Evolutionary conservation across 768 basidiomycete genomes (phyloP), one percentile per base, ranked within the genome.

Genomic region (Chalciporus pseudorubinellus): DNA sequence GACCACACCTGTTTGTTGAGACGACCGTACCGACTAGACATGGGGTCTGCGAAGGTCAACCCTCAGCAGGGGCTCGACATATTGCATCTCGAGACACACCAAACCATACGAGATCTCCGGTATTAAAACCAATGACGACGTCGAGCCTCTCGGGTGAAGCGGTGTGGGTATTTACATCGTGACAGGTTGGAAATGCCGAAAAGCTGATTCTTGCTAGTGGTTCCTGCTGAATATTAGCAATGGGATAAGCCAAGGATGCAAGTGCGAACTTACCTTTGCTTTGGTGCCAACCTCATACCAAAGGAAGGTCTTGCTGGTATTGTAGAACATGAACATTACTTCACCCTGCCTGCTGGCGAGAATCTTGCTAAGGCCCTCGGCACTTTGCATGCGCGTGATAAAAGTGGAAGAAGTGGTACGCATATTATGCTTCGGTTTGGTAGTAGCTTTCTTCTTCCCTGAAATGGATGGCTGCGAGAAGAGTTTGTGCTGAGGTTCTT

Each of bases 61-160:
- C 52, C 51, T 52, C 33, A 59, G 40, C 24, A 48, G 8, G 51
- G 20, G 22, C 44, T 13, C 13, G 14, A 28, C 18, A n/a, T 39
- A 67, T 44, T 44, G 21, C 12, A 43, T 34, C 13, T 16, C 28
- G 36, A 13, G n/a, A 62, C 79, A 57, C 56, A 89, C 95, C 95
- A 49, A 98, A 76, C 97, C 97, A 98, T 44, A 98, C 72, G 33
- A 99, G 74, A 72, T 99, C 97, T n/a, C 97, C 97, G 0, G 94
- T 90, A 55, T 76, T 79, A 65, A 97, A 98, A 6, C 95, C 97
- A 60, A 98, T 87, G 52, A 98, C 80, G 6, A 97, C 76, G 61
- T 98, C 95, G 29, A 98, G 70, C 39, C 84, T 82, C 38, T 92
- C 86, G 11, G 86, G 72, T 3, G 84, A 85, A 7, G 89, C 83